Conservation (phyloP, 371 early-diverging fungal genomes). For the Umbelopsis sp. region DNA sequence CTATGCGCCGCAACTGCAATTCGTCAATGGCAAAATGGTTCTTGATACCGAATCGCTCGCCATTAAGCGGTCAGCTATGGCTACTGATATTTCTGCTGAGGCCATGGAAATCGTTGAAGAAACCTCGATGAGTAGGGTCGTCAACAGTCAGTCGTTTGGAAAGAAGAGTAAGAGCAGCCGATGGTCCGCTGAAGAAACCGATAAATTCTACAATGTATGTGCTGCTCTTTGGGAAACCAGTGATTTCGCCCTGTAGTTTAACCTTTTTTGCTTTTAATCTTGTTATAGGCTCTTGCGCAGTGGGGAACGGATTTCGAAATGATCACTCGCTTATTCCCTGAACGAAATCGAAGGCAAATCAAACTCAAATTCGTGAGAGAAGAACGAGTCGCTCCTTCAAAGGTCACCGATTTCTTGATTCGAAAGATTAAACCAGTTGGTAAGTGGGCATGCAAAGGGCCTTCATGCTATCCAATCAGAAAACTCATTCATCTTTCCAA, state of each 20-base stretch:
- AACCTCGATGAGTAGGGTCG: slow-evolving; percentile 50
- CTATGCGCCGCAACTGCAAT: slow-evolving; percentile 61
- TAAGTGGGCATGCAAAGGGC: slow-evolving; percentile 23
- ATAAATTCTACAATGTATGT: slow-evolving; percentile 59
- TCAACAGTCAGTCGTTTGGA: slow-evolving; percentile 62
- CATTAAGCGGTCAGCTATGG: slow-evolving; percentile 41
- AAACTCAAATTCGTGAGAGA: slow-evolving; percentile 73
- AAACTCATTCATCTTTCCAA: background rate
- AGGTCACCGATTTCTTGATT: slow-evolving; percentile 59
- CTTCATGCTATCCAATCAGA: too few relatives aligned
- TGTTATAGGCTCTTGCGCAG: slow-evolving; percentile 59
- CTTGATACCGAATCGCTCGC: slow-evolving; percentile 65
- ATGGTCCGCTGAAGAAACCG: slow-evolving; percentile 67
- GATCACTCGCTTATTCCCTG: slow-evolving; percentile 63
- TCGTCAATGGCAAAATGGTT: slow-evolving; percentile 68
- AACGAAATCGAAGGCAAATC: slow-evolving; percentile 61
- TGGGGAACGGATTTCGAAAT: slow-evolving; percentile 82
- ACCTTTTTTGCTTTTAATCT: background rate
- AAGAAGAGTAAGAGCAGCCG: slow-evolving; percentile 36
- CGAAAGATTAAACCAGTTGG: slow-evolving; percentile 47
- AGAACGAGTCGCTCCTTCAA: slow-evolving; percentile 54
- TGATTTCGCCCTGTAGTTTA: background rate
- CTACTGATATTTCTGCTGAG: slow-evolving; percentile 29
- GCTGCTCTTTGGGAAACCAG: background rate
- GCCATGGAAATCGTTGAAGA: slow-evolving; percentile 75